Evolutionary conservation across 2,329 filamentous ascomycete species (phyloP), one percentile per base, ranked within the genome.

Genomic region (Bipolaris victoriae): DNA sequence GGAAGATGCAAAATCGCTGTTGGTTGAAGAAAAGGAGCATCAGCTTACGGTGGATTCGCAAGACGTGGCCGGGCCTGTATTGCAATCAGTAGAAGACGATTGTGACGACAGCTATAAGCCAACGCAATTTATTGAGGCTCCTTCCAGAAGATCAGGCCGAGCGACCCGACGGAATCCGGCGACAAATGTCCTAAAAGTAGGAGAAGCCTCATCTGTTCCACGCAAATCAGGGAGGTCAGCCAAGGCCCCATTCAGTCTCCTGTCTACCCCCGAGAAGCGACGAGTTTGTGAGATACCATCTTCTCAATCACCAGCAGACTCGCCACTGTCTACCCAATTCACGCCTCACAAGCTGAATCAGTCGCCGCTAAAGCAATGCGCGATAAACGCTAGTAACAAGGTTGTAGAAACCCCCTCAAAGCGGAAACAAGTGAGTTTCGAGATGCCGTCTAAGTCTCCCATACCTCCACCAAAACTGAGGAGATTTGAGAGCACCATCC

Each of bases 221-320:
- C 16, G 46, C 11, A 26, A 29, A 35, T 22, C 47, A 16, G 26
- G 20, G 2, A 62, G 39, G n/a, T 54, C 55, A 0, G 26, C 26
- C 7, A 72, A 60, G 43, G 40, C 64, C 7, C 68, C 64, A 7
- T 74, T 74, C 18, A 59, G 69, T 35, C 63, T 74, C 1, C 49
- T 76, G 7, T 61, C 71, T n/a, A 76, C 72, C 1, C 73, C 73
- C 11, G 68, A 74, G 43, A 73, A 68, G 52, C 70, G 67, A 16
- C 65, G 64, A 5, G 50, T 74, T 6, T 58, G 61, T n/a, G 71
- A 71, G 48, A 75, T 76, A 44, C 65, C 69, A 10, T 75, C 73
- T 1, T 76, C 73, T n/a, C 73, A 76, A 44, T 76, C 73, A 18
- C 72, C 73, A 13, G 55, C 69, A 7, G 70, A 72, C 5, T 71